phyloP scores from a whole-genome alignment of 441 rosid species.

The Eutrema salsugineum region DNA sequence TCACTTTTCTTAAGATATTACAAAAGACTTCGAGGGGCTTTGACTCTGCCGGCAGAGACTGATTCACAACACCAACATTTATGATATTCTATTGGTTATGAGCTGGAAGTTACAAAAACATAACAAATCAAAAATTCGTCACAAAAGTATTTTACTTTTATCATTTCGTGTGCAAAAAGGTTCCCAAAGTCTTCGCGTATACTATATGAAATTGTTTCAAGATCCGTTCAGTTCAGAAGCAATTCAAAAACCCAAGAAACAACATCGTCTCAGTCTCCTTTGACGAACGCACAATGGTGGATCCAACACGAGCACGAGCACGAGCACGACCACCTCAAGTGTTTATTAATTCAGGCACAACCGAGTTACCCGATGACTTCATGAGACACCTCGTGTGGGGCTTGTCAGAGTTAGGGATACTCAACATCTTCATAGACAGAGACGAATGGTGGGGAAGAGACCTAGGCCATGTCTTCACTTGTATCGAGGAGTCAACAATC shows the following conservation, averaged over 20 bases:
- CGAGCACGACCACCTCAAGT: not conserved
- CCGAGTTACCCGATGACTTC: constrained; percentile 23
- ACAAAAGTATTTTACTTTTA: not conserved
- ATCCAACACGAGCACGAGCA: not conserved
- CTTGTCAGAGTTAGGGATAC: constrained; percentile 2
- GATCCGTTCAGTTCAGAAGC: not conserved
- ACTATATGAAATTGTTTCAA: not conserved
- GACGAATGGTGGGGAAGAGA: constrained; percentile 16
- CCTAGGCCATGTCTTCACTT: not conserved
- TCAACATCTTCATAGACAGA: constrained; percentile 8
- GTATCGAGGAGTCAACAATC: constrained; percentile 12
- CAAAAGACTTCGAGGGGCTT: too few relatives aligned
- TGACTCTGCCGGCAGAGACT: too few relatives aligned
- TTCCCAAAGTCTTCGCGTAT: not conserved
- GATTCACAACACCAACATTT: too few relatives aligned
- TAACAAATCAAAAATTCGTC: too few relatives aligned
- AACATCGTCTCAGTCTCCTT: not conserved
- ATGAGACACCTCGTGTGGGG: constrained; percentile 3
- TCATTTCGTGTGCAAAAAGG: not conserved
- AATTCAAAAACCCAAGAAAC: not conserved
- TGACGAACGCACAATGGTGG: constrained; percentile 18
- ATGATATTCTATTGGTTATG: too few relatives aligned
- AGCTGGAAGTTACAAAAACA: too few relatives aligned
- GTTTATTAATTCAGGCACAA: constrained; percentile 3
- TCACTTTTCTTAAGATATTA: too few relatives aligned